Base-by-base conservation (phyloP, 805 yeast species). In the Lipomyces yamanashiensis region DNA sequence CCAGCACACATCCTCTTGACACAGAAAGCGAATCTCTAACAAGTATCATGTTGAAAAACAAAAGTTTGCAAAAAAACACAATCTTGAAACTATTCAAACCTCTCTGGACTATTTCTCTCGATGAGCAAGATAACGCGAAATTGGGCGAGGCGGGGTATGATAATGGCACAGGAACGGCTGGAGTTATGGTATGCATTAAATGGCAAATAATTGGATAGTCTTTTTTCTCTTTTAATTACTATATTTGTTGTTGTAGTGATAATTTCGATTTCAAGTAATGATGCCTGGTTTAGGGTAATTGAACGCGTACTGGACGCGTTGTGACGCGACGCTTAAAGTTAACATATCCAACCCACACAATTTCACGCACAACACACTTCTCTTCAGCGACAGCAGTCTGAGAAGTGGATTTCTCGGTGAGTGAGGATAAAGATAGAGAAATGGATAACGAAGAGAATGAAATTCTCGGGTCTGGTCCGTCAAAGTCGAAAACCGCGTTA, bases 31-130 rank as follows among this genome's bases (percentile, higher is more conserved):
- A 17, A 39, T 61, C 59, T 4, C 40, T 56, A 53, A 52, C 41
- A 17, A 54, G 59, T 21, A 10, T 36, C 10, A 48, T 52, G 62
- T 17, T 62, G 47, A 52, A 33, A 17, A 56, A 57, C 39, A 58
- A 40, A 45, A 47, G 53, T 15, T 37, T 62, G 37, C 19, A 34
- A 13, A 57, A 23, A 41, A 23, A 41, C 10, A 17, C 61, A 12
- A 34, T 54, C 8, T 51, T 64, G 54, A 53, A 61, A 33, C 52
- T 64, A 15, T 57, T 36, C 44, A 55, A 56, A 39, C 67, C 67
- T n/a, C 28, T 48, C 9, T 64, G 67, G 67, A 9, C 21, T 45
- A 23, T 61, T 12, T 12, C 49, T 13, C 45, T 64, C 43, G 34
- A 15, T 21, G 36, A 37, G 9, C 37, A 34, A 13, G 58, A 54